A percentile compares a stretch with the other conserved stretches of the same genome.
phyloP scores from a whole-genome alignment of 495 filamentous ascomycete species.

The Tuber aestivum region DNA sequence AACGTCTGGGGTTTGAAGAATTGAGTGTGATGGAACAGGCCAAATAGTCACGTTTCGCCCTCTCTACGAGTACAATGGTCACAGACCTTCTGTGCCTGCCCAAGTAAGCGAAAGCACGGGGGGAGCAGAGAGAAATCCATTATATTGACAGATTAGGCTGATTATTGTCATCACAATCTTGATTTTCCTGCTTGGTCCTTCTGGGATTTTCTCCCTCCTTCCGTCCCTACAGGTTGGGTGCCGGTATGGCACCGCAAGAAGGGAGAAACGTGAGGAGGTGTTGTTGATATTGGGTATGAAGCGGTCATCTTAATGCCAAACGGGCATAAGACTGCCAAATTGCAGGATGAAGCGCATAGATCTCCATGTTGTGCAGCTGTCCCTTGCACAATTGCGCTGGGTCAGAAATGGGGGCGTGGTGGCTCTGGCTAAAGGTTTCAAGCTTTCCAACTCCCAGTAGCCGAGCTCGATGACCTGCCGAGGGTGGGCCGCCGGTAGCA shows the following conservation, averaged over 20 bases:
- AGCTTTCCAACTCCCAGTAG: slow-evolving; percentile 32
- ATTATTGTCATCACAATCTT: neutral
- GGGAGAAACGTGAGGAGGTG: neutral
- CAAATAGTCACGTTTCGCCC: neutral
- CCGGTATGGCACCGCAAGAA: neutral
- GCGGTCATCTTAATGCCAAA: slow-evolving; percentile 2
- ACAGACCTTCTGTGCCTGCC: neutral
- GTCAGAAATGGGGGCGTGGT: neutral
- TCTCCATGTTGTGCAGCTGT: slow-evolving; percentile 36
- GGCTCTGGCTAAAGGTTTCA: slow-evolving; percentile 21
- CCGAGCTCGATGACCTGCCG: slow-evolving; percentile 6
- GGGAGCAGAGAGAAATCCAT: neutral
- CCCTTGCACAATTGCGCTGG: slow-evolving; percentile 23
- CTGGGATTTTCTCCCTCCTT: neutral
- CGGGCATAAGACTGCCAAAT: slow-evolving; percentile 18
- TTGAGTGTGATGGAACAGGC: neutral
- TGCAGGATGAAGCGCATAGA: slow-evolving; percentile 39
- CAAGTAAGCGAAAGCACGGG: neutral
- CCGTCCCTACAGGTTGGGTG: neutral
- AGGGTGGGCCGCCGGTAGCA: neutral
- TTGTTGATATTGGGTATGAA: slow-evolving; percentile 1
- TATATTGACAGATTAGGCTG: neutral
- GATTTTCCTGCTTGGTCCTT: neutral
- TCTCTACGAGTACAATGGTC: neutral
- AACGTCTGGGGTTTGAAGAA: neutral